Conservation (phyloP, 108 stramenopile species). For the Mayamaea pseudoterrestris region DNA sequence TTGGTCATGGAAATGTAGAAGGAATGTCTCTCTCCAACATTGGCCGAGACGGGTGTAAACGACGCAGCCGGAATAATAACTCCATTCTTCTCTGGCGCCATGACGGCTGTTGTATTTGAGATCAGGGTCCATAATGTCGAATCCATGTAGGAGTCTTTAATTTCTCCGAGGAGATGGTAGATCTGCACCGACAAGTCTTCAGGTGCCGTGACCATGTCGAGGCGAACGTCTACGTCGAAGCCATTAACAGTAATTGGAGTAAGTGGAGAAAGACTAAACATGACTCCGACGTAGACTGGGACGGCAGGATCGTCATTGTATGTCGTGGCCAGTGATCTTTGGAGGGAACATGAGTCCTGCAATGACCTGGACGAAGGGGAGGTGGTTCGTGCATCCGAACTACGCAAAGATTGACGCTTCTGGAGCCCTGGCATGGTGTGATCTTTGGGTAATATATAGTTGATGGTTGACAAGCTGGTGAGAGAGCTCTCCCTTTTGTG, state of each 20-base stretch:
- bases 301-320: conserved; percentile 1
- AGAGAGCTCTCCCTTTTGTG: too few relatives aligned
- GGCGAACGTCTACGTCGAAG: neutral
- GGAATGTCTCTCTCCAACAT: conserved; percentile 1
- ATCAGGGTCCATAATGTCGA: neutral
- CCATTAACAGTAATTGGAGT: neutral
- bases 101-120: neutral
- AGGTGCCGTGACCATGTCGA: neutral
- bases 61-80: neutral
- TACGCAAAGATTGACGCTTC: too few relatives aligned
- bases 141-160: neutral
- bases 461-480: too few relatives aligned
- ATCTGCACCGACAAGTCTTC: neutral
- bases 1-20: neutral
- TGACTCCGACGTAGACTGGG: conserved; percentile 2
- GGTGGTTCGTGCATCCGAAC: too few relatives aligned
- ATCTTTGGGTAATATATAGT: too few relatives aligned
- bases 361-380: too few relatives aligned
- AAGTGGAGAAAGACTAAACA: conserved; percentile 1
- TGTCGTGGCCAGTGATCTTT: neutral
- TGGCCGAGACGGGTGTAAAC: neutral
- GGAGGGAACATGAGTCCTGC: neutral
- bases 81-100: neutral
- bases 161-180: conserved; percentile 1
- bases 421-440: too few relatives aligned